Conservation (phyloP, 352 stramenopile genomes). For the Globisporangium solare region DNA sequence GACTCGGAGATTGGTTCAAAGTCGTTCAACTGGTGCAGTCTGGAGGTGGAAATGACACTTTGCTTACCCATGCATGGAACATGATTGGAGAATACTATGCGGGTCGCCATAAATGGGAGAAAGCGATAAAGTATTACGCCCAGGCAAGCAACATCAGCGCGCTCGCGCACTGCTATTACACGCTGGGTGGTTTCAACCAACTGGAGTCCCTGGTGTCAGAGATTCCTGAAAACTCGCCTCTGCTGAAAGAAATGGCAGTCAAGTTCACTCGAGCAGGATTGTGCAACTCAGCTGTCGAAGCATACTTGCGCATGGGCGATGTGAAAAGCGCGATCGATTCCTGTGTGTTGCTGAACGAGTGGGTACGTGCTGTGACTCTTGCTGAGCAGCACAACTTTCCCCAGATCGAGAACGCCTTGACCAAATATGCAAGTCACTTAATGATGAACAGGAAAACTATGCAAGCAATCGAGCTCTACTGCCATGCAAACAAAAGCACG, state of each 20-base stretch:
- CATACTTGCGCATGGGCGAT: slow-evolving; percentile 87
- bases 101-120: slow-evolving; percentile 89
- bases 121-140: slow-evolving; percentile 90
- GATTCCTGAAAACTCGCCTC: slow-evolving; percentile 72
- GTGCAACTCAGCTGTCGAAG: slow-evolving; percentile 75
- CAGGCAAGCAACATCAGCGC: slow-evolving; percentile 74
- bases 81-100: slow-evolving; percentile 91
- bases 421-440: slow-evolving; percentile 86
- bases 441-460: slow-evolving; percentile 83
- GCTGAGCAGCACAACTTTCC: slow-evolving; percentile 91
- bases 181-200: slow-evolving; percentile 84
- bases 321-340: slow-evolving; percentile 91
- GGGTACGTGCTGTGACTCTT: slow-evolving; percentile 86
- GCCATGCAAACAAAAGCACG: slow-evolving; percentile 89
- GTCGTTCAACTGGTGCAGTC: slow-evolving; percentile 84
- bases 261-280: slow-evolving; percentile 89
- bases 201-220: slow-evolving; percentile 83
- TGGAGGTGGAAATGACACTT: slow-evolving; percentile 71
- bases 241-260: slow-evolving; percentile 81
- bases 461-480: slow-evolving; percentile 91
- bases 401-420: slow-evolving; percentile 92
- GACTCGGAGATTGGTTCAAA: slow-evolving; percentile 91
- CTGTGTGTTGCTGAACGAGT: slow-evolving; percentile 92
- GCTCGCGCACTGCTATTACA: slow-evolving; percentile 89
- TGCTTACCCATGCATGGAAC: slow-evolving; percentile 79